A percentile compares a stretch with the other conserved stretches of the same genome.
phyloP scores from a whole-genome alignment of 768 basidiomycete species.

The Boletus edulis region DNA sequence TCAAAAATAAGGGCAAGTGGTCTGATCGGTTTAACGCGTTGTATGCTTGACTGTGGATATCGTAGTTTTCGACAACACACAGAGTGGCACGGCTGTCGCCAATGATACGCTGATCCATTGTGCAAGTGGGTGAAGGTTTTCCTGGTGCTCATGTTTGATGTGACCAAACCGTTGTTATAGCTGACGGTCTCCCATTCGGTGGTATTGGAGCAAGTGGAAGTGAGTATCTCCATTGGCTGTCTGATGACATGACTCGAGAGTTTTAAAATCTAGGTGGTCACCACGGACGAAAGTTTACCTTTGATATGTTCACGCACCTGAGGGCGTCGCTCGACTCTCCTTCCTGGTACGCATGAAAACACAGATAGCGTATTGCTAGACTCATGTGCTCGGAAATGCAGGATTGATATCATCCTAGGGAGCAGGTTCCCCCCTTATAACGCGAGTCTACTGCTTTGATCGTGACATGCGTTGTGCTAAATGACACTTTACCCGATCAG shows the following conservation, averaged over 20 bases:
- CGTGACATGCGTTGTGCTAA: not conserved
- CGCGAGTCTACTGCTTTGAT: constrained; percentile 7
- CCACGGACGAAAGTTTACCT: constrained; percentile 71
- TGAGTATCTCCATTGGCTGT: constrained; percentile 34
- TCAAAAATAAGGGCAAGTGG: constrained; percentile 59
- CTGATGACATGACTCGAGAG: not conserved
- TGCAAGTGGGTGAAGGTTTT: constrained; percentile 39
- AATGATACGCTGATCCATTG: constrained; percentile 71
- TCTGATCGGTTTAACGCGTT: not conserved
- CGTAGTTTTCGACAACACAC: constrained; percentile 65
- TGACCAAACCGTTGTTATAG: constrained; percentile 25
- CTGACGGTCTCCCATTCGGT: constrained; percentile 69
- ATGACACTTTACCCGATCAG: constrained; percentile 5
- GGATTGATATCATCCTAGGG: constrained; percentile 27
- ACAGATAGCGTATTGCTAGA: no score
- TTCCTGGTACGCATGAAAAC: constrained; percentile 24
- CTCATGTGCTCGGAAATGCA: constrained; percentile 6
- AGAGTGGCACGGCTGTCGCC: constrained; percentile 64
- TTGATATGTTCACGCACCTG: constrained; percentile 77
- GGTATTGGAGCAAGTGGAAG: constrained; percentile 73
- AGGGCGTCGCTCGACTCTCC: constrained; percentile 52
- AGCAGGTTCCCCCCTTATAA: constrained; percentile 30
- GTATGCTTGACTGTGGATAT: not conserved
- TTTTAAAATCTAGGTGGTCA: constrained; percentile 47
- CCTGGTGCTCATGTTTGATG: not conserved